Conservation (phyloP, 2,329 filamentous ascomycete genomes). For the Helotiales sp. region DNA sequence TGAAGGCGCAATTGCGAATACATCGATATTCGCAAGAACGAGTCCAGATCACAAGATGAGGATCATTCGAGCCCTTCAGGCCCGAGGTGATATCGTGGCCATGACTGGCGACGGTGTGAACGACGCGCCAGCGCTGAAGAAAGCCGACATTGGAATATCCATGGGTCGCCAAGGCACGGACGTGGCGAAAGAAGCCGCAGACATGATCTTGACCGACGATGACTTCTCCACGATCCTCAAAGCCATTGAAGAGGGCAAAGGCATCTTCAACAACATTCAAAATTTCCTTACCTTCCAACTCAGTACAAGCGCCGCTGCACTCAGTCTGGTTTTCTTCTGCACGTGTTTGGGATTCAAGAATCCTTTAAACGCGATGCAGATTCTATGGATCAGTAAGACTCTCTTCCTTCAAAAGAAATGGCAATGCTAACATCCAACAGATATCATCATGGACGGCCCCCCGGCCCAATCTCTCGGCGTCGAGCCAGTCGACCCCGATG, state of each 20-base stretch:
- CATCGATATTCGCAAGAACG: constrained; percentile 93
- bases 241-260: constrained; percentile 98
- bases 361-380: constrained; percentile 98
- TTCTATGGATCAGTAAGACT: constrained; percentile 95
- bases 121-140: constrained; percentile 94
- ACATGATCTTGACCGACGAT: constrained; percentile 90
- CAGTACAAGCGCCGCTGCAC: constrained; percentile 91
- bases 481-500: constrained; percentile 89
- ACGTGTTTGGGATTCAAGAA: constrained; percentile 93
- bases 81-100: constrained; percentile 92
- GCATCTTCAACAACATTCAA: constrained; percentile 99
- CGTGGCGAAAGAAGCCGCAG: constrained; percentile 94
- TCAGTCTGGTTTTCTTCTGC: constrained; percentile 90
- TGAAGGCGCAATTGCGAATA: constrained; percentile 81
- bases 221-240: constrained; percentile 90
- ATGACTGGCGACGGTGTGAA: constrained; percentile 99
- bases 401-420: not conserved
- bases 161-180: constrained; percentile 97
- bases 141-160: constrained; percentile 95
- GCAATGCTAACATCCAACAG: constrained; percentile 52
- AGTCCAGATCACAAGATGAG: constrained; percentile 98
- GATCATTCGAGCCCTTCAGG: constrained; percentile 89
- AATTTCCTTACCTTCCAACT: constrained; percentile 99
- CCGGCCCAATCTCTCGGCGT: constrained; percentile 97
- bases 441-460: constrained; percentile 99